These are phyloP conservation scores for Yamadazyma olivae DNA, from an alignment of 805 yeast genomes.

Conservation along the genomic window DNA sequence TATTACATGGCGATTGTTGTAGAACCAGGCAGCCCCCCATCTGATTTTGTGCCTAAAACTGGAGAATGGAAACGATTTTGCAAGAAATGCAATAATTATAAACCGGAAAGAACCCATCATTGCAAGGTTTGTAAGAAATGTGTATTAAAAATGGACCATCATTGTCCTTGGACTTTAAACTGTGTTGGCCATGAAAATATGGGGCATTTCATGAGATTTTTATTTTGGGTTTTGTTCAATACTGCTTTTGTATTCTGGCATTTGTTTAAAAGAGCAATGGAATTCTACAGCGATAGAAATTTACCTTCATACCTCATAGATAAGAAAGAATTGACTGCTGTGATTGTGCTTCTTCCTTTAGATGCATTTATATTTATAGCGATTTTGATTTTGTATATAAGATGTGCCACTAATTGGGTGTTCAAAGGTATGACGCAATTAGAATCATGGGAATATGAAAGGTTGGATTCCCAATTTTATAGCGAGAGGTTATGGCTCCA, in stretches of 20 bases:
- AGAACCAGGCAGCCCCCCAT: constrained; percentile 69
- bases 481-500: constrained; percentile 52
- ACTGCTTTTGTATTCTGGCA: constrained; percentile 46
- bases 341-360: constrained; percentile 52
- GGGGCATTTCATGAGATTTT: constrained; percentile 78
- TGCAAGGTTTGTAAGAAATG: constrained; percentile 75
- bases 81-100: constrained; percentile 63
- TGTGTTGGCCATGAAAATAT: constrained; percentile 80
- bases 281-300: constrained; percentile 46
- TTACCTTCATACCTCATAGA: constrained; percentile 57
- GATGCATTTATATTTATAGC: constrained; percentile 60
- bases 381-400: constrained; percentile 53
- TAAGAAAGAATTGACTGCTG: constrained; percentile 50
- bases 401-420: constrained; percentile 57
- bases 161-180: constrained; percentile 88
- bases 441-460: constrained; percentile 88
- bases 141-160: constrained; percentile 90
- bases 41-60: constrained; percentile 36
- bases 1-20: constrained; percentile 65
- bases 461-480: constrained; percentile 65
- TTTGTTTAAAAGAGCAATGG: constrained; percentile 35
- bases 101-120: constrained; percentile 86
- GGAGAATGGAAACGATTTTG: constrained; percentile 70
- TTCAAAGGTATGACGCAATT: constrained; percentile 80
- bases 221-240: constrained; percentile 59